Evolutionary conservation across 106 monocot species (phyloP).

Genomic region (Dendrobium officinale): DNA sequence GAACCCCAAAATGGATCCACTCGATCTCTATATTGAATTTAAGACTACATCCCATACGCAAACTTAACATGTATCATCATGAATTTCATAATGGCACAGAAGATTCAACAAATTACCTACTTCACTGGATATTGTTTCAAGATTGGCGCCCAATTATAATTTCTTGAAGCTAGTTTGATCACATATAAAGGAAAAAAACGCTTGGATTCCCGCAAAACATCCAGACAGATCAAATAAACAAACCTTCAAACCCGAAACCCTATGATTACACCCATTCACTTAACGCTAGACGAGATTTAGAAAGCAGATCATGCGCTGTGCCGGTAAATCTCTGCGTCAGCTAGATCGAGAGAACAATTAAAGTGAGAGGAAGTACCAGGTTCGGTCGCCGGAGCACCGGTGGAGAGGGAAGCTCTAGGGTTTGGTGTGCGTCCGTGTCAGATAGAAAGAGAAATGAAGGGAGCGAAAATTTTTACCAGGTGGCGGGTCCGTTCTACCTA

Average conservation of each 20-base stretch:
- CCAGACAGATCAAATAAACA: background rate
- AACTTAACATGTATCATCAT: background rate
- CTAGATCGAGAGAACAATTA: background rate
- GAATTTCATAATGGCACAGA: background rate
- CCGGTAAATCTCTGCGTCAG: background rate
- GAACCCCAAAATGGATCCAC: background rate
- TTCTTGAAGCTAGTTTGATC: background rate
- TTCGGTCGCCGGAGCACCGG: background rate
- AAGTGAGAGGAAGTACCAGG: background rate
- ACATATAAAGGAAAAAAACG: background rate
- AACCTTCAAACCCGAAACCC: background rate
- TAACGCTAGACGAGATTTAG: background rate
- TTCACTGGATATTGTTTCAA: background rate
- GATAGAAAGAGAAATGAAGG: background rate
- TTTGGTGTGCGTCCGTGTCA: background rate
- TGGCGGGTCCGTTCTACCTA: background rate
- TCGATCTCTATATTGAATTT: background rate
- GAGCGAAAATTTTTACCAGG: background rate
- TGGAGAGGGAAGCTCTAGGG: background rate
- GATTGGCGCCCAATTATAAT: background rate
- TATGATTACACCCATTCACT: background rate
- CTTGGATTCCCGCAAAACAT: background rate
- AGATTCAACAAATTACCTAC: background rate
- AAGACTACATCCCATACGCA: background rate
- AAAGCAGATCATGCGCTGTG: background rate